Evolutionary conservation across 2,329 filamentous ascomycete genomes (phyloP), one percentile per base, ranked within the genome.

Genomic region (Diplocarpon mali): DNA sequence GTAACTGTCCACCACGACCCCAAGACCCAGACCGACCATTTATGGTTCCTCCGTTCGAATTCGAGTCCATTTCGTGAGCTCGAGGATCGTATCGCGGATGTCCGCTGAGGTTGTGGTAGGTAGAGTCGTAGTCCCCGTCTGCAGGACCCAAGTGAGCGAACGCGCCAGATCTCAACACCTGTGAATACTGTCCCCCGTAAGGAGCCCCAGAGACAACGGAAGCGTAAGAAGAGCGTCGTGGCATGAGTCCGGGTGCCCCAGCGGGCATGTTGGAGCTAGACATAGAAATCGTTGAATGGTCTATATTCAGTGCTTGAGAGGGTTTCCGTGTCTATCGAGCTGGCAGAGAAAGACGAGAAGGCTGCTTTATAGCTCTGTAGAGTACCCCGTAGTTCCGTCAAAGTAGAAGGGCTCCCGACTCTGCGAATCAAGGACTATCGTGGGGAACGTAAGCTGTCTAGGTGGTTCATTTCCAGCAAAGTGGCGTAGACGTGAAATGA

Each of bases 191-290:
- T 52, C 40, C 45, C 30, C 51, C 50, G 43, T 50, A 38, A 54
- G 65, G 63, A 53, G 67, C 68, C 39, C 74, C 75, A 42, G 73
- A 72, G 46, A 75, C 69, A 47, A 79, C 74, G 20, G 75, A 78
- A 55, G 76, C 75, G 64, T 79, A 79, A 41, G 77, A 80, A 35
- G 72, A 73, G 53, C 75, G 67, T 59, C 74, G 69, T 55, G 65
- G 67, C 51, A 64, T 59, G 38, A 65, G 63, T 44, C 65, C 55
- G 34, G 57, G 54, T 51, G 60, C 53, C 46, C 60, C 60, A 54
- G 60, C 57, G 35, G 60, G 58, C 58, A 61, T 62, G 51, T 50
- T 53, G 17, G 53, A 53, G 40, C 60, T 54, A 54, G 55, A 54
- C 50, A 54, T 50, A 15, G 35, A 31, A 24, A 34, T 3, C 13